These are phyloP conservation scores for Naegleria lovaniensis DNA, from an alignment of 208 protist species.

Conservation along the genomic window DNA sequence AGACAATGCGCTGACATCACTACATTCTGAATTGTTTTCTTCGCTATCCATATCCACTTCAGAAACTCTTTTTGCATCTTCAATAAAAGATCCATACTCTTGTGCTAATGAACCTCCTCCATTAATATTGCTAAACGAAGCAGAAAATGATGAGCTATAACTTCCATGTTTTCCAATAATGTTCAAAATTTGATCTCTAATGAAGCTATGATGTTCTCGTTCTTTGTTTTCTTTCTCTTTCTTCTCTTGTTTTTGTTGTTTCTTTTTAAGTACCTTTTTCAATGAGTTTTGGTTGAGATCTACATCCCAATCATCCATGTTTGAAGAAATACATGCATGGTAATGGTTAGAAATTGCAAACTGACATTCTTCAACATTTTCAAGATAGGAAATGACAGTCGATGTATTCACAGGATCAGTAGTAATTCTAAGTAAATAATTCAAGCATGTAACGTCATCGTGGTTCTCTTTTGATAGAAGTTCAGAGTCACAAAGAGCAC, in stretches of 20 bases:
- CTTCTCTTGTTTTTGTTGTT: background rate
- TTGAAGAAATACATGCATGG: background rate
- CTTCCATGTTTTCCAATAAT: background rate
- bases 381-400: background rate
- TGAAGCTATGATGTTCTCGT: background rate
- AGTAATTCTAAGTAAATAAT: background rate
- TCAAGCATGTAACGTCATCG: background rate
- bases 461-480: background rate
- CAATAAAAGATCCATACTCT: background rate
- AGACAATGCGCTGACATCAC: background rate
- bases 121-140: background rate
- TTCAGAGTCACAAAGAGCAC: background rate
- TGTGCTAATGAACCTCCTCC: no score
- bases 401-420: background rate
- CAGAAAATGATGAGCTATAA: background rate
- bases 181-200: background rate
- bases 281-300: background rate
- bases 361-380: background rate
- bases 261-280: background rate
- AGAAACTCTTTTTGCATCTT: background rate
- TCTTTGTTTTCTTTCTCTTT: background rate
- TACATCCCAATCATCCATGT: background rate
- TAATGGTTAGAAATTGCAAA: background rate
- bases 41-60: background rate
- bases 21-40: background rate